Base-by-base conservation (phyloP, 2,329 filamentous ascomycete genomes). In the Neurospora sp. region DNA sequence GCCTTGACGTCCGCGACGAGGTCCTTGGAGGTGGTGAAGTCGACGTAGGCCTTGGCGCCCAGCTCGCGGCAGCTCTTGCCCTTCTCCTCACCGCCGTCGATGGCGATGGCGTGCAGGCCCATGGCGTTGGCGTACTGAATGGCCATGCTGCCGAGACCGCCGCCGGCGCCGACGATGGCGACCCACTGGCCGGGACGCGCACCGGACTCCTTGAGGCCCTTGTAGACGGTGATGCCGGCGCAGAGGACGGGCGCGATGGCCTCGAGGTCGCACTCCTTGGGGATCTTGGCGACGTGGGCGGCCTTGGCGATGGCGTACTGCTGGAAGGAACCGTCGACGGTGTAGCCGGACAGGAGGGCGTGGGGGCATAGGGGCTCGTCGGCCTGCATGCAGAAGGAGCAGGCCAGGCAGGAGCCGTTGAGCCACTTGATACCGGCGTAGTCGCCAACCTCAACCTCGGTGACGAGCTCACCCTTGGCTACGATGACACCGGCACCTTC, bases 341-440 rank as follows among this genome's bases (percentile, higher is more conserved):
- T 96, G 86, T 96, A 97, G 70, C 95, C 95, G 0, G 93, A 96
- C 52, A 97, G 87, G 42, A 86, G 82, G 36, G 92, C 88, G 71
- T 91, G 84, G 17, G 86, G 80, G 83, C 95, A 98, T 6, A 97
- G 89, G 2, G 93, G 90, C 83, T 97, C 94, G 75, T 97, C 91
- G 67, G 87, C 81, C 75, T 89, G 86, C 78, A 91, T 89, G 84
- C 94, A 97, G 86, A 92, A 97, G 75, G 89, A 86, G 52, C 94
- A 98, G 73, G 85, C 81, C 72, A 97, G 84, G 81, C 95, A 97
- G 66, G 91, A 90, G 73, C 93, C 92, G 81, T 97, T 96, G 78
- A 97, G 85, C 93, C 93, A 97, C 84, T 93, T 97, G 81, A 98
- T 87, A 78, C 95, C 95, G 72, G 89, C 95, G 77, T 93, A 84